Base-by-base conservation (phyloP, 345 rosid species). In the Eucalyptus tenuipes region DNA sequence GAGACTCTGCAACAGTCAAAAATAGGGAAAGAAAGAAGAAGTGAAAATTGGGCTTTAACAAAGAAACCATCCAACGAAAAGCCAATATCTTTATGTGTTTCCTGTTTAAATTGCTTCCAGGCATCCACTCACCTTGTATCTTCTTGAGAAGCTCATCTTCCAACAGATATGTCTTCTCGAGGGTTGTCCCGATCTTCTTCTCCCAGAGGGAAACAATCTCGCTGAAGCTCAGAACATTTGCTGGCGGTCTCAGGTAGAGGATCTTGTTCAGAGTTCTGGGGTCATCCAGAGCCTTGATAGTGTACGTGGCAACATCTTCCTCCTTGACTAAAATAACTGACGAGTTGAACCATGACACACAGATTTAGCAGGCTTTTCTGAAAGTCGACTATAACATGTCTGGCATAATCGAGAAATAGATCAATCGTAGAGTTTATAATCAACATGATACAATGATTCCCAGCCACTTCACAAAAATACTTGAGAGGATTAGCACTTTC, bases 221-320 rank as follows among this genome's bases (percentile, higher is more conserved):
- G n/a, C 90, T 89, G 89, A 86, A 91, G 3, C 91, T 86, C 68
- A 47, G 80, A 10, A 86, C 68, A 49, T 91, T 93, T 11, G 55
- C 82, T 11, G 91, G 91, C 10, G 90, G 91, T 64, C 85, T 90
- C 3, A 92, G 45, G 40, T 88, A 71, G 48, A 92, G 89, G 47
- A 88, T 88, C 89, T 91, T 93, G 92, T 91, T 93, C 88, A 91
- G 20, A 25, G 94, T 90, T 88, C 92, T 87, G 22, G 92, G 90
- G 81, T 91, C 92, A 79, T 89, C 93, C 80, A 90, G 91, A 0
- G 92, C 91, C 88, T 85, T 90, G 49, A 90, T 91, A 29, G 92
- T 93, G 85, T 86, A 90, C 25, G 89, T 88, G 16, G 53, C 90
- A 18, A 90, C 82, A 24, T 88, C 91, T 29, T 86, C 91, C 68